phyloP scores from a whole-genome alignment of 257 asterid genomes.

The Solanum ossicruentum region DNA sequence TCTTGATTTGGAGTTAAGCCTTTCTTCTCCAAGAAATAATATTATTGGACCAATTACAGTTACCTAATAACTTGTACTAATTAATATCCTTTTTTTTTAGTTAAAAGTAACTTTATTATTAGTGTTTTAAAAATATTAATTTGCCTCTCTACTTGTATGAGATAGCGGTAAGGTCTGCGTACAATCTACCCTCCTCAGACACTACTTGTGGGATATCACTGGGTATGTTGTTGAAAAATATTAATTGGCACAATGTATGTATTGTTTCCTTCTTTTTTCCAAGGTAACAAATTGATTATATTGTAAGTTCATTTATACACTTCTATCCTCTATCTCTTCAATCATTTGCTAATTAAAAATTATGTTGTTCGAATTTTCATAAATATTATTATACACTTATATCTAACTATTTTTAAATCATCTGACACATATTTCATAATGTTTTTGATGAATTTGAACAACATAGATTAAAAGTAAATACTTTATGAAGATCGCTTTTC shows the following conservation, averaged over 20 bases:
- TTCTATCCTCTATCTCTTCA: not conserved
- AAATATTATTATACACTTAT: not conserved
- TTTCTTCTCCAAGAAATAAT: not conserved
- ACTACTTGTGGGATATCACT: no score
- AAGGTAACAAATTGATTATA: not conserved
- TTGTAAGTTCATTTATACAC: not conserved
- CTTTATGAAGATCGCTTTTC: not conserved
- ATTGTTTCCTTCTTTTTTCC: not conserved
- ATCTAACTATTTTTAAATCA: not conserved
- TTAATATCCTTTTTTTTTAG: not conserved
- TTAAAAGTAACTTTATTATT: not conserved
- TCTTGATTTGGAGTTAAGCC: not conserved
- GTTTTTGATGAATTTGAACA: not conserved
- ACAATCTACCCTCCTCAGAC: no score
- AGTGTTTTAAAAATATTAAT: not conserved
- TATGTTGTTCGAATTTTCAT: not conserved
- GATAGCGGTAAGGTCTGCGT: no score
- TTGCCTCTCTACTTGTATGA: no score
- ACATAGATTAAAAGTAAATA: not conserved
- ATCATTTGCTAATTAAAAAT: not conserved
- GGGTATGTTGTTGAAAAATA: no score
- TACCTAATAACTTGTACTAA: not conserved
- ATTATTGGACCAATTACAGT: not conserved
- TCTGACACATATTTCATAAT: not conserved
- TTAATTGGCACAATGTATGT: no score